These are phyloP conservation scores for Fraxinus cuspidata DNA, from an alignment of 257 asterid species.

Conservation along the genomic window DNA sequence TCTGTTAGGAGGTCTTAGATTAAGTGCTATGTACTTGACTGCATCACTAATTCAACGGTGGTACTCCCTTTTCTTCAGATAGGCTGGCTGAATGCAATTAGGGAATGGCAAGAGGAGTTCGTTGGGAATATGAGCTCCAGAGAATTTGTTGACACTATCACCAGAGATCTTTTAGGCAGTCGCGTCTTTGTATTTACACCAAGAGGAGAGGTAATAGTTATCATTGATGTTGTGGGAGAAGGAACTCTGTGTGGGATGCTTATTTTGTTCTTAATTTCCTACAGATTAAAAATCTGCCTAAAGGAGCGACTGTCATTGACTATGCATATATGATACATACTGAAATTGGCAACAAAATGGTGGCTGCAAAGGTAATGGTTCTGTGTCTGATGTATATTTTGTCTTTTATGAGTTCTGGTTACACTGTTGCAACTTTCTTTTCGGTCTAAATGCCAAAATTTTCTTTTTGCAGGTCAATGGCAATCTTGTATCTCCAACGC, in stretches of 20 bases:
- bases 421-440: slow-evolving; percentile 8
- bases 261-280: slow-evolving; percentile 8
- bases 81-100: slow-evolving; percentile 94
- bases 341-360: slow-evolving; percentile 90
- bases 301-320: slow-evolving; percentile 81
- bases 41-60: slow-evolving; percentile 23
- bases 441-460: slow-evolving; percentile 23
- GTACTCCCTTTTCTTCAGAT: slow-evolving; percentile 50
- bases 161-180: slow-evolving; percentile 89
- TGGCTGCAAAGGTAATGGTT: slow-evolving; percentile 77
- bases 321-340: slow-evolving; percentile 92
- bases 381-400: slow-evolving; percentile 1
- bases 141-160: slow-evolving; percentile 89
- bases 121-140: slow-evolving; percentile 97
- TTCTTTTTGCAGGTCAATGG: slow-evolving; percentile 77
- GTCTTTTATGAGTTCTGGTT: slow-evolving; percentile 5
- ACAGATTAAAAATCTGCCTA: slow-evolving; percentile 86
- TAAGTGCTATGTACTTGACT: slow-evolving; percentile 11
- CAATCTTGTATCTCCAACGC: slow-evolving; percentile 78
- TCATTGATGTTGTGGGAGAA: slow-evolving; percentile 10
- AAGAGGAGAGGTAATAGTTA: slow-evolving; percentile 73
- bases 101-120: slow-evolving; percentile 98
- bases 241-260: slow-evolving; percentile 15
- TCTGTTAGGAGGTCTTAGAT: not conserved
- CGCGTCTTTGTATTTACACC: slow-evolving; percentile 98